Evolutionary conservation across 305 asterid genomes (phyloP).

Genomic region (Caryopteris hybrid): DNA sequence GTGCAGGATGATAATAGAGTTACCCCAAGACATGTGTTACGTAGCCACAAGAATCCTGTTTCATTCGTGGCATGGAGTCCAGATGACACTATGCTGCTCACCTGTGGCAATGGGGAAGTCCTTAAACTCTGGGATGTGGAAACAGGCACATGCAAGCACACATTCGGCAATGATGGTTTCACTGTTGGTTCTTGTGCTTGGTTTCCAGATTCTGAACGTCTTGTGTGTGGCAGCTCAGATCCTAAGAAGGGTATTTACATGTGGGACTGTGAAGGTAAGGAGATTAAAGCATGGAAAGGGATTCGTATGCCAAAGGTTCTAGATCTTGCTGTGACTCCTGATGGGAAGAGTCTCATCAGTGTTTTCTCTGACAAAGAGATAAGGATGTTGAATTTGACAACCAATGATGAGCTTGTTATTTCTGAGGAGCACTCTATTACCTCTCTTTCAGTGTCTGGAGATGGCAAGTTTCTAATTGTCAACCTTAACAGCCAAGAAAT

Average conservation of each 20-base stretch:
- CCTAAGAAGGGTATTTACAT: slow-evolving; percentile 83
- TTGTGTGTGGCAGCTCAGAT: slow-evolving; percentile 91
- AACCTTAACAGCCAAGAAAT: slow-evolving; percentile 95
- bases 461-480: slow-evolving; percentile 63
- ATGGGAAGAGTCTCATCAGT: slow-evolving; percentile 77
- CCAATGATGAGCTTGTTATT: slow-evolving; percentile 60
- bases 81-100: slow-evolving; percentile 82
- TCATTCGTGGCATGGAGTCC: slow-evolving; percentile 95
- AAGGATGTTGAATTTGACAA: slow-evolving; percentile 58
- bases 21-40: slow-evolving; percentile 36
- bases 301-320: slow-evolving; percentile 84
- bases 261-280: slow-evolving; percentile 94
- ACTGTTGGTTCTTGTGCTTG: slow-evolving; percentile 88
- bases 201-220: slow-evolving; percentile 90
- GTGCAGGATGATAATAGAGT: slow-evolving; percentile 64
- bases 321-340: slow-evolving; percentile 87
- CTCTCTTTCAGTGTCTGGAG: slow-evolving; percentile 78
- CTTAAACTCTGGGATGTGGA: slow-evolving; percentile 89
- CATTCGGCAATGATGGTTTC: slow-evolving; percentile 64
- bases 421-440: slow-evolving; percentile 73
- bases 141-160: slow-evolving; percentile 83
- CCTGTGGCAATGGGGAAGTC: slow-evolving; percentile 87
- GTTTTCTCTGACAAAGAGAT: slow-evolving; percentile 78
- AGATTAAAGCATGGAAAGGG: slow-evolving; percentile 89
- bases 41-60: slow-evolving; percentile 69